Base-by-base conservation (phyloP, 2,329 filamentous ascomycete species). In the Alternaria hordeiaustralica region DNA sequence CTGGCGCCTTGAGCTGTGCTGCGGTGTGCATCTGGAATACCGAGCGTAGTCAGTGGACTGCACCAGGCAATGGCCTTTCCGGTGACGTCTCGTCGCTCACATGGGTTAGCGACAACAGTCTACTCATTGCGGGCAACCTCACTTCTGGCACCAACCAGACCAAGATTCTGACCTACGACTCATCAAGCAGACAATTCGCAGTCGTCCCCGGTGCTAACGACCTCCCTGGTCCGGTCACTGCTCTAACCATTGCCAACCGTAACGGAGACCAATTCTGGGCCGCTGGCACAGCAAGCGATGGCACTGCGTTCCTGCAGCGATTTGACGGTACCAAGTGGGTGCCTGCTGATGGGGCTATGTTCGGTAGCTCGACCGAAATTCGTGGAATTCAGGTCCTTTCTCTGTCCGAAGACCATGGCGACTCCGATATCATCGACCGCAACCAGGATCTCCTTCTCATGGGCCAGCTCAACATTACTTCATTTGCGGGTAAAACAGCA, bases 341-440 rank as follows among this genome's bases (percentile, higher is more conserved):
- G 49, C 84, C 88, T 9, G 87, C 90, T n/a, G 84, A 86, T 4
- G 51, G 53, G 9, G 80, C 85, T 3, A 59, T 76, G 30, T 87
- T 98, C 21, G 88, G 87, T 10, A 75, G 84, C 2, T 86, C 86
- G 20, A 94, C 93, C 2, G 83, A 85, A 20, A 90, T 99, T 68
- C 89, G 88, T 57, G 92, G 92, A 65, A 84, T 99, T 6, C 94
- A 98, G 75, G 85, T 98, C 61, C 89, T 98, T 70, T 87, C 88
- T 5, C 79, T 96, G 20, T 90, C 87, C 1, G 81, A 89, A 53
- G 81, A 88, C 15, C 96, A 98, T 76, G 87, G 83, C 36, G 81
- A 84, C 13, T 89, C 87, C 3, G 81, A 87, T 41, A 83, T 94
- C 7, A 81, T 99, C 15, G 85, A 89, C 55, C 81, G 86, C 18